These are phyloP conservation scores for Suillus sp. DNA, from an alignment of 768 basidiomycete genomes.

Conservation along the genomic window DNA sequence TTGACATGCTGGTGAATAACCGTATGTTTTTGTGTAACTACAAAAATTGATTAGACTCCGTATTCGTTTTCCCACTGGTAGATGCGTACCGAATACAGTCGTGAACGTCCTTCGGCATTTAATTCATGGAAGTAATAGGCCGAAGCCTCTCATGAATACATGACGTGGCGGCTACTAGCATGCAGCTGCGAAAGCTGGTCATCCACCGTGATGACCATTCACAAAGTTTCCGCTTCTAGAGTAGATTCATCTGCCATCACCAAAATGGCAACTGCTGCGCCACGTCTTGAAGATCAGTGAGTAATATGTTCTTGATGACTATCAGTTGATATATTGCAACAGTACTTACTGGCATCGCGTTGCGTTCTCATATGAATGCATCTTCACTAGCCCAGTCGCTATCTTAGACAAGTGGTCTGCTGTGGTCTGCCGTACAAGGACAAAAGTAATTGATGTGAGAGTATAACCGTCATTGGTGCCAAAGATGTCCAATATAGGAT, in stretches of 20 bases:
- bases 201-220: neutral
- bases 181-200: neutral
- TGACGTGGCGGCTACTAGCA: neutral
- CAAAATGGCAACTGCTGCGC: neutral
- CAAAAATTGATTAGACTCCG: neutral
- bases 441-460: neutral
- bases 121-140: neutral
- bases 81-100: neutral
- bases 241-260: neutral
- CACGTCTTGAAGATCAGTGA: conserved; percentile 2
- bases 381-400: neutral
- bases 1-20: neutral
- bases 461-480: neutral
- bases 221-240: neutral
- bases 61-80: neutral
- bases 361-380: neutral
- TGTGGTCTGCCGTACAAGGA: neutral
- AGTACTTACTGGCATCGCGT: neutral
- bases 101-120: neutral
- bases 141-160: neutral
- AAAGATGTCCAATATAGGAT: neutral
- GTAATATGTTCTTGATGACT: neutral
- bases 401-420: too few relatives aligned
- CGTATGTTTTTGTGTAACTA: neutral
- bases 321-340: neutral